A percentile compares a stretch with the other conserved stretches of the same genome.
phyloP scores from a whole-genome alignment of 257 asterid genomes.

The Solanum bulbocastanum region DNA sequence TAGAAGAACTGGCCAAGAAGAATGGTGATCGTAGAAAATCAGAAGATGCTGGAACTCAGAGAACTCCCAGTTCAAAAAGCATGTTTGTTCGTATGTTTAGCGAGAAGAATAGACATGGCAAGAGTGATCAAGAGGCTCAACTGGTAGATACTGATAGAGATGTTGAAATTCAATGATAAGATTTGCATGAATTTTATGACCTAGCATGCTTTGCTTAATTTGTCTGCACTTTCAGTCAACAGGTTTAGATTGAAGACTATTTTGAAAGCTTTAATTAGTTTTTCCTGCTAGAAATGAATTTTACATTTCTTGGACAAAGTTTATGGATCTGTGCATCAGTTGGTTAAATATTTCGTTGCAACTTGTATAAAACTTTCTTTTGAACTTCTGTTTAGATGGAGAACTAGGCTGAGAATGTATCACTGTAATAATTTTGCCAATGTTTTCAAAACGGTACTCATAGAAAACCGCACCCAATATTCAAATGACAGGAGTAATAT shows the following conservation, averaged over 20 bases:
- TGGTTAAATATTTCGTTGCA: not conserved
- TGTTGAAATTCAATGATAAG: slow-evolving; percentile 32
- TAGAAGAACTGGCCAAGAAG: slow-evolving; percentile 63
- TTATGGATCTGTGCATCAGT: not conserved
- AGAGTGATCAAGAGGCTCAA: slow-evolving; percentile 33
- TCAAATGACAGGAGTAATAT: not conserved
- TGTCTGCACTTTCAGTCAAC: not conserved
- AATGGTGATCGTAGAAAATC: slow-evolving; percentile 21
- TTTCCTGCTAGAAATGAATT: not conserved
- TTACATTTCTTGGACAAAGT: not conserved
- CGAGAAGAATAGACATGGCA: slow-evolving; percentile 29
- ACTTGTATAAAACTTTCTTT: not conserved
- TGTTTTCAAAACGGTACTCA: not conserved
- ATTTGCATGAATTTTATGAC: not conserved
- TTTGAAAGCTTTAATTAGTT: not conserved
- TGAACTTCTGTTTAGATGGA: not conserved
- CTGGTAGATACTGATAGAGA: slow-evolving; percentile 26
- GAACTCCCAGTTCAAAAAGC: slow-evolving; percentile 49
- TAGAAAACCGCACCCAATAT: not conserved
- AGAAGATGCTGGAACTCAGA: slow-evolving; percentile 3
- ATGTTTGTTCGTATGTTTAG: slow-evolving; percentile 48
- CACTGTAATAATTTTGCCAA: not conserved
- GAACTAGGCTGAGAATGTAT: not conserved
- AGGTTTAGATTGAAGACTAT: not conserved
- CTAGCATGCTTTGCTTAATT: not conserved